Percentiles rank a stretch among this genome's conserved stretches.
These are phyloP conservation scores for Rhizophagus sp. DNA, from an alignment of 192 early-diverging fungal species.

Conservation along the genomic window DNA sequence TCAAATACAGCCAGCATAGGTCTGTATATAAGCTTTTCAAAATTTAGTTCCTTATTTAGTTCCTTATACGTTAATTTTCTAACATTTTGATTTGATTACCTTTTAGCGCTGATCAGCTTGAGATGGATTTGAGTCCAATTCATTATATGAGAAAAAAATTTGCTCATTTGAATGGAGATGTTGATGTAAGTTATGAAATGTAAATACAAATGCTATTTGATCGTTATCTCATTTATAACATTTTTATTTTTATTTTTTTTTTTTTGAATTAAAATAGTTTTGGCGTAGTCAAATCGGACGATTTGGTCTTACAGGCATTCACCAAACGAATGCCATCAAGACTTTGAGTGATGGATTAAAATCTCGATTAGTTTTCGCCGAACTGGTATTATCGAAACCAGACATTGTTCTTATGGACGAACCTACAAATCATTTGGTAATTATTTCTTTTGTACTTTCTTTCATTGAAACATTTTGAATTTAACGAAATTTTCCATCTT, in stretches of 20 bases:
- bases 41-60: too few relatives aligned
- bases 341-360: slow-evolving; percentile 95
- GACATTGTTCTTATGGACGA: slow-evolving; percentile 98
- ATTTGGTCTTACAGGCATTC: slow-evolving; percentile 91
- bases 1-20: slow-evolving; percentile 95
- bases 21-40: not conserved
- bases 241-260: not conserved
- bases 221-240: slow-evolving; percentile 9
- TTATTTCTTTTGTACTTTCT: slow-evolving; percentile 40
- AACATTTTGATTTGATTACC: not conserved
- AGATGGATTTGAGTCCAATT: slow-evolving; percentile 82
- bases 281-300: slow-evolving; percentile 92
- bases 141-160: slow-evolving; percentile 89
- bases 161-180: slow-evolving; percentile 78
- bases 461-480: not conserved
- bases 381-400: slow-evolving; percentile 83
- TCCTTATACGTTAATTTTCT: not conserved
- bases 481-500: not conserved
- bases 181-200: slow-evolving; percentile 40
- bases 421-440: slow-evolving; percentile 92
- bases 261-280: slow-evolving; percentile 38
- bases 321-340: slow-evolving; percentile 88
- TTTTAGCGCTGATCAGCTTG: slow-evolving; percentile 85
- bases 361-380: slow-evolving; percentile 95
- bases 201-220: not conserved